These are phyloP conservation scores for Oenanthe javanica DNA, from an alignment of 140 eudicot species.

Conservation along the genomic window DNA sequence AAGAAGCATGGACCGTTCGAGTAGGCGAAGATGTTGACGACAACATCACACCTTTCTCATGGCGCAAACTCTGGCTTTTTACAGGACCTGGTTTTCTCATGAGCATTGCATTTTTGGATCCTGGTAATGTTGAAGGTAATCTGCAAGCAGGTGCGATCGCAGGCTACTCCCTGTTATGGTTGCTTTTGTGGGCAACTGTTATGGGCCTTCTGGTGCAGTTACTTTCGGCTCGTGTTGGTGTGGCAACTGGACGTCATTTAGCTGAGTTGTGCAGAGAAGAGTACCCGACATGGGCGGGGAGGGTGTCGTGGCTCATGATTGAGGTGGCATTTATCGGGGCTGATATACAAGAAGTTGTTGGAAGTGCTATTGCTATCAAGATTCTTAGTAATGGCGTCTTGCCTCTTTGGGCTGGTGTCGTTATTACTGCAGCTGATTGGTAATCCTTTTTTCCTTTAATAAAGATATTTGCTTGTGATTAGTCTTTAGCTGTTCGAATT, in stretches of 20 bases:
- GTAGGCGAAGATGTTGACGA: conserved; percentile 27
- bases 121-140: conserved; percentile 89
- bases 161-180: conserved; percentile 69
- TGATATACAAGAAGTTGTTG: conserved; percentile 34
- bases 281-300: conserved; percentile 80
- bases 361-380: neutral
- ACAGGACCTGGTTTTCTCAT: conserved; percentile 89
- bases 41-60: conserved; percentile 58
- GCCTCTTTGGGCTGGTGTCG: neutral
- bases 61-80: conserved; percentile 84
- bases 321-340: conserved; percentile 81
- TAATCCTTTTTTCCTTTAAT: neutral
- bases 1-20: conserved; percentile 37
- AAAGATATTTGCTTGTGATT: too few relatives aligned
- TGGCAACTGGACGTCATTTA: conserved; percentile 83
- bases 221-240: conserved; percentile 85
- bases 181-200: conserved; percentile 83
- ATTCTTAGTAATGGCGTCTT: neutral
- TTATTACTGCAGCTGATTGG: neutral
- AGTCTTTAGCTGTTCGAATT: too few relatives aligned
- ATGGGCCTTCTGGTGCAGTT: conserved; percentile 82
- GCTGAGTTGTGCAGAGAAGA: conserved; percentile 92
- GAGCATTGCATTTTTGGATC: conserved; percentile 94
- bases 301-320: conserved; percentile 70
- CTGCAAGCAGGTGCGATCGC: conserved; percentile 94